These are phyloP conservation scores for Amanita muscaria DNA, from an alignment of 768 basidiomycete species.

Conservation along the genomic window DNA sequence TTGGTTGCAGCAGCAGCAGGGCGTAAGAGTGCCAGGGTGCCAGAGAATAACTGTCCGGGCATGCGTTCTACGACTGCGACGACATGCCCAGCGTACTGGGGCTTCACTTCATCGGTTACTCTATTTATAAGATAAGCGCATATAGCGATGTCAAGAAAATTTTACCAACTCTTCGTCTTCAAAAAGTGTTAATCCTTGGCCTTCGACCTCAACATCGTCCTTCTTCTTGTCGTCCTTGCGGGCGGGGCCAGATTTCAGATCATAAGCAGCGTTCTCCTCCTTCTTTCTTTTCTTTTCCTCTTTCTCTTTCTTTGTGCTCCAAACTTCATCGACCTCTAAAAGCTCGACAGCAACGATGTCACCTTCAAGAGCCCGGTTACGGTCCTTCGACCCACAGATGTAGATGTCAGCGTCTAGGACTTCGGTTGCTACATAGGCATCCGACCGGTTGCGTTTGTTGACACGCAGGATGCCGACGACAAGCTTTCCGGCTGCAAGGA, in stretches of 20 bases:
- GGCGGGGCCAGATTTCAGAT: conserved; percentile 61
- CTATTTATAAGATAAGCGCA: conserved; percentile 27
- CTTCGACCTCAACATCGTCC: conserved; percentile 99
- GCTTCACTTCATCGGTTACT: conserved; percentile 96
- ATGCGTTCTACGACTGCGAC: conserved; percentile 99
- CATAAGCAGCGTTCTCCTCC: conserved; percentile 97
- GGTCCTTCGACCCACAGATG: conserved; percentile 97
- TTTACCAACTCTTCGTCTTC: conserved; percentile 86
- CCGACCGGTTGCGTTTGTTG: conserved; percentile 96
- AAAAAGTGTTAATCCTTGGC: conserved; percentile 92
- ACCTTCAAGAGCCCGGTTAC: conserved; percentile 95
- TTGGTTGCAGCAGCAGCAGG: conserved; percentile 97
- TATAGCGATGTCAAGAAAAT: conserved; percentile 1
- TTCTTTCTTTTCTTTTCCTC: conserved; percentile 99
- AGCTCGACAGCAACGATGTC: conserved; percentile 98
- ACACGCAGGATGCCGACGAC: conserved; percentile 96
- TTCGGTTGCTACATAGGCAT: conserved; percentile 97
- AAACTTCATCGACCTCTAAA: conserved; percentile 95
- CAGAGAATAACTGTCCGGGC: conserved; percentile 98
- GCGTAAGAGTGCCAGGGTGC: conserved; percentile 88
- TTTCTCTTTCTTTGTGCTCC: conserved; percentile 99
- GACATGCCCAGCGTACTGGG: conserved; percentile 97
- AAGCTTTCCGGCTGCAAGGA: conserved; percentile 93
- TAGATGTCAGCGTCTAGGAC: conserved; percentile 98
- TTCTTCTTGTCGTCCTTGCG: conserved; percentile 99